A percentile compares a stretch with the other conserved stretches of the same genome.
Conservation (phyloP, 2,329 filamentous ascomycete species). For the Ascochyta clinopodiicola region DNA sequence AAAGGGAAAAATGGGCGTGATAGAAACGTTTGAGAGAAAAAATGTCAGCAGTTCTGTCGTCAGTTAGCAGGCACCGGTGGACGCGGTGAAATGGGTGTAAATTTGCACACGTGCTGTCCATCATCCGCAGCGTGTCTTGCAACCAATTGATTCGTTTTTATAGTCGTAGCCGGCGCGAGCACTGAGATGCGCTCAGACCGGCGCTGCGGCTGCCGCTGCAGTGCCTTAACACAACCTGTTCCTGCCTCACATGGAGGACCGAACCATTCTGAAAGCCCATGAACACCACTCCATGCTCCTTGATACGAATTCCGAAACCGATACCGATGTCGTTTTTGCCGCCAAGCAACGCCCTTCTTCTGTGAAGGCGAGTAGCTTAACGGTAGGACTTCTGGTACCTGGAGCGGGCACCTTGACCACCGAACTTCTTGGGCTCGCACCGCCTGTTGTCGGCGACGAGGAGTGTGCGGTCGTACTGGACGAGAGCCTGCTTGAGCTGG, state of each 20-base stretch:
- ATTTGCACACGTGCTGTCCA: slow-evolving; percentile 22
- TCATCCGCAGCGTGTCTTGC: slow-evolving; percentile 36
- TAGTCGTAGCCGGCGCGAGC: slow-evolving; percentile 46
- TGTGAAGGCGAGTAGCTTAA: slow-evolving; percentile 63
- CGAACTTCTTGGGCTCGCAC: slow-evolving; percentile 99
- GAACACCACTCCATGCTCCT: slow-evolving; percentile 47
- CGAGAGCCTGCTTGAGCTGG: slow-evolving; percentile 95
- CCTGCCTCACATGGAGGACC: slow-evolving; percentile 36
- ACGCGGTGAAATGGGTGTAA: slow-evolving; percentile 18
- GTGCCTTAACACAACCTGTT: slow-evolving; percentile 28
- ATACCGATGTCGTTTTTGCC: not conserved
- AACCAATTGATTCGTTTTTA: slow-evolving; percentile 51
- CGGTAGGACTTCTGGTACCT: slow-evolving; percentile 99
- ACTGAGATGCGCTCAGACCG: slow-evolving; percentile 36
- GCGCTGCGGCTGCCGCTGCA: slow-evolving; percentile 4
- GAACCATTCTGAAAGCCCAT: slow-evolving; percentile 43
- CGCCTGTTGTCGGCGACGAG: slow-evolving; percentile 99
- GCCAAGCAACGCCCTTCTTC: not conserved
- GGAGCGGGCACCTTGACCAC: slow-evolving; percentile 90
- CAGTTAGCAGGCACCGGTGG: slow-evolving; percentile 19
- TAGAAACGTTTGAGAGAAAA: not conserved
- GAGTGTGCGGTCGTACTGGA: slow-evolving; percentile 94
- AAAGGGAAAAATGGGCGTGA: not conserved
- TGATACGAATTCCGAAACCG: slow-evolving; percentile 16
- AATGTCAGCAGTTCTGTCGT: not conserved